Evolutionary conservation across 2,329 filamentous ascomycete genomes (phyloP).

Genomic region (Gnomoniopsis smithogilvyi): DNA sequence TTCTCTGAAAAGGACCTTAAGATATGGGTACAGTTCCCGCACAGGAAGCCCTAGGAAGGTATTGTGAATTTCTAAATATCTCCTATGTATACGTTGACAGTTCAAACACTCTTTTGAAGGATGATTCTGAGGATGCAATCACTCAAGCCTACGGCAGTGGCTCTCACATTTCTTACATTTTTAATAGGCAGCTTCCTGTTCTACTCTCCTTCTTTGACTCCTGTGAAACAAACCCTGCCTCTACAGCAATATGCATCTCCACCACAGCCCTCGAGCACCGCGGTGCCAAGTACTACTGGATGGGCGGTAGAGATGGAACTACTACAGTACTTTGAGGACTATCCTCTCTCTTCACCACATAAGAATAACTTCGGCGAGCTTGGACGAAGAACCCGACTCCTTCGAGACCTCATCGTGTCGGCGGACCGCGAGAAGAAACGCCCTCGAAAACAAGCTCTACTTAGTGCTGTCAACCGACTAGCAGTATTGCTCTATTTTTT

Average conservation of each 20-base stretch:
- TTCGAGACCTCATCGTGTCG: conserved; percentile 22
- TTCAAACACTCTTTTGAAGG: background rate
- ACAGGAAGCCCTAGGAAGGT: too few relatives aligned
- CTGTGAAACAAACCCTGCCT: background rate
- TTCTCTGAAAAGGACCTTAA: too few relatives aligned
- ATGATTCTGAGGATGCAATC: background rate
- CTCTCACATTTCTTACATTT: background rate
- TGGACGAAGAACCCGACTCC: conserved; percentile 26
- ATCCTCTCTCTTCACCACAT: conserved; percentile 26
- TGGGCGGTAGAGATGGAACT: background rate
- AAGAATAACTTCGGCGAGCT: conserved; percentile 30
- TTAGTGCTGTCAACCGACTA: conserved; percentile 15
- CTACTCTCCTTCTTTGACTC: background rate
- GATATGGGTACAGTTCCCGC: too few relatives aligned
- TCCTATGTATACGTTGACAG: background rate
- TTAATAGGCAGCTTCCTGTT: background rate
- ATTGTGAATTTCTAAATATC: too few relatives aligned
- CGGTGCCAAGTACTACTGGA: background rate
- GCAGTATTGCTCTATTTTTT: conserved; percentile 26
- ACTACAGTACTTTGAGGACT: conserved; percentile 25
- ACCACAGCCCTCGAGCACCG: background rate
- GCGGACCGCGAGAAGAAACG: conserved; percentile 9
- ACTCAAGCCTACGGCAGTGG: background rate
- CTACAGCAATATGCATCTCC: background rate
- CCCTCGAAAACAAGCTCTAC: conserved; percentile 10